Evolutionary conservation across 1,284 basidiomycete genomes (phyloP).

Genomic region (Xanthoconium separans): DNA sequence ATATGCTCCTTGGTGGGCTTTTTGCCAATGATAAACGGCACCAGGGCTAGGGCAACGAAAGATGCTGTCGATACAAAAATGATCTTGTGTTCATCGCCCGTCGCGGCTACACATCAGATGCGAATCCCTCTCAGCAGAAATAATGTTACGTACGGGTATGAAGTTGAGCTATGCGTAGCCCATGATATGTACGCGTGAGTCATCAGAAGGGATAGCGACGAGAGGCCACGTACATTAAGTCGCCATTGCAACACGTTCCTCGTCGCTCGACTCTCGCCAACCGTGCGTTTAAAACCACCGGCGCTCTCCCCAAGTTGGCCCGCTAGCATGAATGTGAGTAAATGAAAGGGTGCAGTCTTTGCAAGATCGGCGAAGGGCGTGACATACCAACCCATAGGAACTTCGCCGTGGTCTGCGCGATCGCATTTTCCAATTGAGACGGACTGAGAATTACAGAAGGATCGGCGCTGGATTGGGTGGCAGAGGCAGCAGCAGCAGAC

Average conservation of each 20-base stretch:
- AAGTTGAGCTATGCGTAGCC: not conserved
- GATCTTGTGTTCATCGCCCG: not conserved
- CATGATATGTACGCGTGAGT: not conserved
- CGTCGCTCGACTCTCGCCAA: not conserved
- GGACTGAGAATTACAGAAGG: not conserved
- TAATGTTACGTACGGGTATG: not conserved
- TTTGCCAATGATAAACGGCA: not conserved
- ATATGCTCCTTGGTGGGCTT: not conserved
- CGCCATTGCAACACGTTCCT: not conserved
- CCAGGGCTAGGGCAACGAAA: not conserved
- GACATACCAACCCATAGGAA: not conserved
- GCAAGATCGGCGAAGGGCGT: not conserved
- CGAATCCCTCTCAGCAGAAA: not conserved
- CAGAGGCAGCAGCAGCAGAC: not conserved
- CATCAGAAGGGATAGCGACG: not conserved
- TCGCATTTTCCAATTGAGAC: not conserved
- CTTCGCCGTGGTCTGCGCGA: not conserved
- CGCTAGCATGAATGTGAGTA: not conserved
- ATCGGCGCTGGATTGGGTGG: not conserved
- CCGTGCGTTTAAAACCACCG: not conserved
- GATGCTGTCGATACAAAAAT: not conserved
- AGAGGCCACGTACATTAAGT: not conserved
- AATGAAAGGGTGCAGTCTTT: not conserved
- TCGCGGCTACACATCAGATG: not conserved
- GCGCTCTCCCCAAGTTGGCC: not conserved